Conservation (phyloP, 192 early-diverging fungal genomes). For the Umbelopsis isabellina region DNA sequence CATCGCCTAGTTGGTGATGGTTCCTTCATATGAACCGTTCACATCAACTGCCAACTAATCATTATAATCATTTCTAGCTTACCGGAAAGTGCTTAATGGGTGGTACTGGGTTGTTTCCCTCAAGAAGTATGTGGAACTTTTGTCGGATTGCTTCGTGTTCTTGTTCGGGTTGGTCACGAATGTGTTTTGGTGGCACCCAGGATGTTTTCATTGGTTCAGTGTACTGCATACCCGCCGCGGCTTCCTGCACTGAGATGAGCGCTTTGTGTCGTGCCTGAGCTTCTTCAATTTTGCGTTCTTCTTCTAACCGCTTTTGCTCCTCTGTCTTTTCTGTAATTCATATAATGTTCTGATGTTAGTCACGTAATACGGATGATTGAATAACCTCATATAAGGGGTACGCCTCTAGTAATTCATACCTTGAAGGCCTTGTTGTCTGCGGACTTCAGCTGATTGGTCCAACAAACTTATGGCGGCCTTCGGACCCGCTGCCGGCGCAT, state of each 20-base stretch:
- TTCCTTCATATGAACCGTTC: too few relatives aligned
- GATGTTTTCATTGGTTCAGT: constrained; percentile 83
- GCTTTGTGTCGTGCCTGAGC: constrained; percentile 81
- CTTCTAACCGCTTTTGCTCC: constrained; percentile 78
- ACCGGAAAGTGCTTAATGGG: constrained; percentile 79
- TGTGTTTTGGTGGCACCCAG: constrained; percentile 81
- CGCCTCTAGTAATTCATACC: constrained; percentile 15
- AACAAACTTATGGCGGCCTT: constrained; percentile 74
- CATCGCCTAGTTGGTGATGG: too few relatives aligned
- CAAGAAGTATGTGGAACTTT: constrained; percentile 87
- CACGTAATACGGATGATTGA: background rate
- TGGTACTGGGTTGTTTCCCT: constrained; percentile 85
- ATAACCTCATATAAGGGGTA: too few relatives aligned
- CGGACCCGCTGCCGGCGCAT: constrained; percentile 55
- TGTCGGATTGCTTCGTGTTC: constrained; percentile 64
- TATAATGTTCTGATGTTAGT: background rate
- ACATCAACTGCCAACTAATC: too few relatives aligned
- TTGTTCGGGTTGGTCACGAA: constrained; percentile 59
- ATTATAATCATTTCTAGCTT: constrained; percentile 5
- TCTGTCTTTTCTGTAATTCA: constrained; percentile 66
- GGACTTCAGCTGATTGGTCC: constrained; percentile 82
- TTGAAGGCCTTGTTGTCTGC: constrained; percentile 59
- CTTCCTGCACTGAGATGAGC: constrained; percentile 82
- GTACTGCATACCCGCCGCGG: constrained; percentile 87
- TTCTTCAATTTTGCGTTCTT: constrained; percentile 80